Base-by-base conservation (phyloP, 192 early-diverging fungal species). In the Rhizophlyctis rosea region DNA sequence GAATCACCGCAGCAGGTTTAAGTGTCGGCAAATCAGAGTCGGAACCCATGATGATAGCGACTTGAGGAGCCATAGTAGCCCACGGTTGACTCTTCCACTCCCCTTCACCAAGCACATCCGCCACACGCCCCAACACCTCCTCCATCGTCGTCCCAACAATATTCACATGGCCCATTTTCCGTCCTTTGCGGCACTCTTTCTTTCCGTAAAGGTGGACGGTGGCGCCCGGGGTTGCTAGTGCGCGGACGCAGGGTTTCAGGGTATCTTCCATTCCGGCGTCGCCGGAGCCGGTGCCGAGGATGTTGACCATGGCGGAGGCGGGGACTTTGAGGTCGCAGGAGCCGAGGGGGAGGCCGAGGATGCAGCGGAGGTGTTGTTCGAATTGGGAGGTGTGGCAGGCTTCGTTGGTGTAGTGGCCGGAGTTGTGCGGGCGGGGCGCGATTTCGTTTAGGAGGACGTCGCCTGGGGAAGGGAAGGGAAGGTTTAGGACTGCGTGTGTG, bases 151-250 rank as follows among this genome's bases (percentile, higher is more conserved):
- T 88, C 25, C 87, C 94, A 4, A 93, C 91, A 5, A 97, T 80
- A 3, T 91, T 97, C 61, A 99, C 88, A 73, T 99, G 97, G 14
- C 94, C 97, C 94, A 99, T 98, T 73, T 99, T 99, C 54, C 97
- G 85, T 28, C 90, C 97, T 28, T 76, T 76, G 48, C 91, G 87
- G 66, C 88, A 90, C 31, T 88, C 93, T 27, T 77, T 83, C 77
- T 99, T 99, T 44, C 97, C 97, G 62, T 99, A 99, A 9, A 94
- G 75, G 70, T 99, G 95, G 28, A 95, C 88, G 0, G 93, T 91
- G 14, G 94, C 84, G 33, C 94, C 94, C 5, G 88, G 86, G 30
- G 90, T 79, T 0, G 79, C 60, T n/a, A 95, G 71, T 25, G 95
- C 86, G 14, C 83, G 79, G 31, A 77, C 68, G 64, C 87, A 88